Evolutionary conservation across 1,284 basidiomycete genomes (phyloP).

Genomic region (Ceratobasidium sp.): DNA sequence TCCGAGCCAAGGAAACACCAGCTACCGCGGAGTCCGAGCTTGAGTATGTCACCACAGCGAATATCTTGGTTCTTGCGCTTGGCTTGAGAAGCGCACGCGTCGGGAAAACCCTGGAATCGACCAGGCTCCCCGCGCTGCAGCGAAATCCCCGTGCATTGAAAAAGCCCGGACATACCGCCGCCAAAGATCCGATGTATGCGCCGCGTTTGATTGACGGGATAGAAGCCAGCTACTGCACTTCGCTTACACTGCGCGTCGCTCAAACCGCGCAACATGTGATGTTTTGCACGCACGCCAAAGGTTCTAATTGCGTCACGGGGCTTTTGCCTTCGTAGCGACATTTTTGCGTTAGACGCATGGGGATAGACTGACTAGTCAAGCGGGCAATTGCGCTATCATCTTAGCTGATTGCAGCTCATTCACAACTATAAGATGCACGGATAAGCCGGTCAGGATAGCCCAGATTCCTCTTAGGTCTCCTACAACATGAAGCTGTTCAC

Average conservation of each 20-base stretch:
- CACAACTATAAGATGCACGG: conserved; percentile 14
- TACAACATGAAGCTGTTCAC: conserved; percentile 34
- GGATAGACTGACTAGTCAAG: conserved; percentile 28
- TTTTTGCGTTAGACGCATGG: conserved; percentile 40
- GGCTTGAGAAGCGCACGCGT: not conserved
- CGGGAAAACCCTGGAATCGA: conserved; percentile 37
- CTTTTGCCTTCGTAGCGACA: conserved; percentile 24
- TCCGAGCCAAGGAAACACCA: not conserved
- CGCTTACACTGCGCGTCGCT: conserved; percentile 1
- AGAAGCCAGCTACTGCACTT: conserved; percentile 10
- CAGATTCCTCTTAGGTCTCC: conserved; percentile 8
- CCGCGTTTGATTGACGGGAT: not conserved
- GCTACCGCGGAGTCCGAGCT: not conserved
- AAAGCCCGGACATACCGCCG: conserved; percentile 14
- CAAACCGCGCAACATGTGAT: conserved; percentile 23
- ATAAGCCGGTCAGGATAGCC: not conserved
- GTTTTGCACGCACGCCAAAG: not conserved
- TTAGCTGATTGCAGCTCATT: not conserved
- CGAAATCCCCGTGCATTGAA: not conserved
- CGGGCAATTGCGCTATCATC: not conserved
- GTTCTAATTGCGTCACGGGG: conserved; percentile 30
- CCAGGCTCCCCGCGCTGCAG: not conserved
- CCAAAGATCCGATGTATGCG: conserved; percentile 39
- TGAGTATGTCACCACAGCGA: not conserved
- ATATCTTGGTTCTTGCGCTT: not conserved